A percentile compares a stretch with the other conserved stretches of the same genome.
Evolutionary conservation across 176 grass and related monocot species (phyloP).

Genomic region (Puya raimondii): DNA sequence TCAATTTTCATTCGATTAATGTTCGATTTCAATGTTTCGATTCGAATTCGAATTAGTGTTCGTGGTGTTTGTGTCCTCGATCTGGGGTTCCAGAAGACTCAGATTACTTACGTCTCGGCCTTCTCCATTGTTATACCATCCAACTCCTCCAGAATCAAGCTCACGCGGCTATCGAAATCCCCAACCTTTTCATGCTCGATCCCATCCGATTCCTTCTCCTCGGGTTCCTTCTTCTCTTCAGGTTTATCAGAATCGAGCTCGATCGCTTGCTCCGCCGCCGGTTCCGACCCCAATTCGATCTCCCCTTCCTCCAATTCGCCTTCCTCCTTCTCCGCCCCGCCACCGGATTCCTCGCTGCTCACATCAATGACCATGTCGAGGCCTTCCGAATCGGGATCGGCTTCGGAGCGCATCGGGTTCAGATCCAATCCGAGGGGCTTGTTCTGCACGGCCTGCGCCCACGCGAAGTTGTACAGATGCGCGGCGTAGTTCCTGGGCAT

Average conservation of each 20-base stretch:
- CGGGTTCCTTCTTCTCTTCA: slow-evolving; percentile 28
- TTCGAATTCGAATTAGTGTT: slow-evolving; percentile 1
- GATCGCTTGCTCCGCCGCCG: slow-evolving; percentile 29
- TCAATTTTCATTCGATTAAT: neutral
- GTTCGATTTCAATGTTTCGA: neutral
- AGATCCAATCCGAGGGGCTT: slow-evolving; percentile 52
- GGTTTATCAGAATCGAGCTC: slow-evolving; percentile 42
- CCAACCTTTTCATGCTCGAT: slow-evolving; percentile 37
- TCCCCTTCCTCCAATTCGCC: slow-evolving; percentile 75
- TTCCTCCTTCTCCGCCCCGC: slow-evolving; percentile 58
- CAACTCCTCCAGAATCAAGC: slow-evolving; percentile 83
- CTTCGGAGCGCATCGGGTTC: slow-evolving; percentile 5
- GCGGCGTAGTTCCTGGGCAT: slow-evolving; percentile 71
- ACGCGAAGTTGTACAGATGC: slow-evolving; percentile 71
- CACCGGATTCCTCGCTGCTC: slow-evolving; percentile 30
- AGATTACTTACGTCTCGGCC: slow-evolving; percentile 67
- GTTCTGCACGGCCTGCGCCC: slow-evolving; percentile 91
- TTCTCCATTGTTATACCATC: slow-evolving; percentile 82
- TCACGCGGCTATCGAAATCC: slow-evolving; percentile 67
- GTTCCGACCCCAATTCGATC: slow-evolving; percentile 19
- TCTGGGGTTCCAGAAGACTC: slow-evolving; percentile 3
- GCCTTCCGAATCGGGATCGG: slow-evolving; percentile 11
- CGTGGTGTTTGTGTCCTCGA: neutral
- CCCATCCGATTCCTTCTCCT: slow-evolving; percentile 31
- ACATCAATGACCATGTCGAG: slow-evolving; percentile 19